Base-by-base conservation (phyloP, 192 early-diverging fungal genomes). In the Gonapodya sp. region DNA sequence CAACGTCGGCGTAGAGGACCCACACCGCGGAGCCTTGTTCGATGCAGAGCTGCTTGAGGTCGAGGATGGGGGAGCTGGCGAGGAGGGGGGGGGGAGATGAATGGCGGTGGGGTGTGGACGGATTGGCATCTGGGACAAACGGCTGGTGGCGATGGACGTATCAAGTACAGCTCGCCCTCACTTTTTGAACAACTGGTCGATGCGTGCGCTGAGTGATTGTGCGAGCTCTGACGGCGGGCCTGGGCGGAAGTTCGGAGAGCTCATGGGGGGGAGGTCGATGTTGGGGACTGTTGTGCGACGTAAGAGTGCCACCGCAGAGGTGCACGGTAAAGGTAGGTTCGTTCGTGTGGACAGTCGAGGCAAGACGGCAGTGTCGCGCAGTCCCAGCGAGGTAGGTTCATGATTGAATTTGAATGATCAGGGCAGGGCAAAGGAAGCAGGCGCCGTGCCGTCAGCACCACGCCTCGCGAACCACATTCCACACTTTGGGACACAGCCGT, bases 181-280 rank as follows among this genome's bases (percentile, higher is more conserved):
- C 85, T 83, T 81, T 73, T 85, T 85, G 73, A 95, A 84, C 31
- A 97, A 81, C 31, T 93, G 89, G 82, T 93, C 84, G 32, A 98
- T 86, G 35, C 90, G 88, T 82, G 96, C 91, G 79, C 94, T 94
- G 34, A 94, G 83, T 1, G 92, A 90, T 85, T 97, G 96, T 16
- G 95, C 91, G 35, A 92, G 89, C 82, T 94, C 94, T 64, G 87
- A 85, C 0, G 97, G 97, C 31, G 96, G 89, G 18, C 96, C 96
- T 18, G 94, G 91, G 36, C 90, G 89, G 87, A 95, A 96, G 18
- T 88, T 83, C n/a, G 94, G 87, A 18, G 93, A 95, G 81, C 94
- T 94, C 82, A 97, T 91, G n/a, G 97, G 92, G 36, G 94, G 93
- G 33, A 99, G 86, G 79, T 97, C 96, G 2, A 99, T 85, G 81